Base-by-base conservation (phyloP, 1,284 basidiomycete genomes). In the Uromyces viciae-fabae region DNA sequence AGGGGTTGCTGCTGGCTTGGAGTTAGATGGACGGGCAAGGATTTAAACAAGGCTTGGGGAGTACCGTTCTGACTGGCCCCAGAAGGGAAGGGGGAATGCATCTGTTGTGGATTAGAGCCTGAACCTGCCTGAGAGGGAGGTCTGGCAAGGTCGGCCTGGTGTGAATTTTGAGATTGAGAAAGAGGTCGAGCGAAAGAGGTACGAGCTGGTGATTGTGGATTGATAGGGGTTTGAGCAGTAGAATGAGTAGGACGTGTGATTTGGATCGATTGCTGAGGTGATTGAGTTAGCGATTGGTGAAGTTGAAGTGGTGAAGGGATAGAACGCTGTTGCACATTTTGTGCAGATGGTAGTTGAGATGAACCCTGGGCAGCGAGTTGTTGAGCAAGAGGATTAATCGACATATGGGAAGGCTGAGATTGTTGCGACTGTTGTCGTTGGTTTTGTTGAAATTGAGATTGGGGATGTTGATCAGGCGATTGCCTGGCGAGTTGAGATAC, bases 1-100 rank as follows among this genome's bases (percentile, higher is more conserved):
- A n/a, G 52, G 4, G 3, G 28, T 22, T 54, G 52, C 28, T 72
- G 69, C 33, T 80, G 77, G 52, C 49, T 56, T 31, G 77, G 77
- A 14, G 77, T 80, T 19, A 68, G 28, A 36, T 80, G 72, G 69
- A 25, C 9, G 36, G 77, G 77, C 42, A 80, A 38, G 15, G 49
- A 72, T 62, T 73, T 80, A 58, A 80, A 80, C 14, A 72, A 19
- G 28, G 68, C 36, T 62, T 80, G 77, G 36, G 77, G 77, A 5
- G 76, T 69, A n/a, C 38, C 58, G 58, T 58, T 60, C 38, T 72
- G 68, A 52, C 68, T 73, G 42, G 68, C 17, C 22, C n/a, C 36
- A 17, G 28, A 58, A 15, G 77, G 77, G 36, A 73, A 80, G 42
- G 77, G 69, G 4, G 77, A 80, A 49, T 73, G 68, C 0, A 69